A percentile compares a stretch with the other conserved stretches of the same genome.
These are phyloP conservation scores for Pseudonitzschia delicatissima DNA, from an alignment of 108 stramenopile species.

Conservation along the genomic window DNA sequence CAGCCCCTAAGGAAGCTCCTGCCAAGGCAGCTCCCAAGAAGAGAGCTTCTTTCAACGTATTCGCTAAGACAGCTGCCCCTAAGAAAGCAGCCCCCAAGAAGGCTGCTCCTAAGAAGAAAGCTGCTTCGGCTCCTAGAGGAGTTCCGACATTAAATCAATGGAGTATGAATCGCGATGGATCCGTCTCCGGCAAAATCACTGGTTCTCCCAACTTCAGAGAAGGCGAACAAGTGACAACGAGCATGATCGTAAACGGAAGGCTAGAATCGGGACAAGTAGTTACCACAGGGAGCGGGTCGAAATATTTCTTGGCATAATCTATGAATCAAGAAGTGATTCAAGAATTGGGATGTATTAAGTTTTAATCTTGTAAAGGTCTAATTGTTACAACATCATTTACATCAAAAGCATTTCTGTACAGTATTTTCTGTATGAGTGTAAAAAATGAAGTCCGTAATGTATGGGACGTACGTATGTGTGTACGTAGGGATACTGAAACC, in stretches of 20 bases:
- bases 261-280: conserved; percentile 58
- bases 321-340: too few relatives aligned
- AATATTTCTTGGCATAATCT: conserved; percentile 55
- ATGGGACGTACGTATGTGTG: too few relatives aligned
- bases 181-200: conserved; percentile 55
- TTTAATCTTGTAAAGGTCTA: too few relatives aligned
- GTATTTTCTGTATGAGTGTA: too few relatives aligned
- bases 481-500: too few relatives aligned
- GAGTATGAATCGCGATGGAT: conserved; percentile 63
- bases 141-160: conserved; percentile 47
- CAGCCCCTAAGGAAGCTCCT: not conserved
- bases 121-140: conserved; percentile 30
- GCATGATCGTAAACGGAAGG: conserved; percentile 55
- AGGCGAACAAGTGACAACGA: conserved; percentile 67
- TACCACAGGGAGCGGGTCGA: conserved; percentile 69
- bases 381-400: too few relatives aligned
- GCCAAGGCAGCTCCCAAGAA: not conserved
- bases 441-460: too few relatives aligned
- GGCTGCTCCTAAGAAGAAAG: not conserved
- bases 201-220: conserved; percentile 64
- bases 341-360: too few relatives aligned
- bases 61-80: not conserved
- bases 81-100: not conserved
- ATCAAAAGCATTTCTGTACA: too few relatives aligned
- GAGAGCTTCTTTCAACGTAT: not conserved